Percentiles rank a stretch among this genome's conserved stretches.
These are phyloP conservation scores for Fusarium albidum DNA, from an alignment of 2,329 filamentous ascomycete genomes.

Conservation along the genomic window DNA sequence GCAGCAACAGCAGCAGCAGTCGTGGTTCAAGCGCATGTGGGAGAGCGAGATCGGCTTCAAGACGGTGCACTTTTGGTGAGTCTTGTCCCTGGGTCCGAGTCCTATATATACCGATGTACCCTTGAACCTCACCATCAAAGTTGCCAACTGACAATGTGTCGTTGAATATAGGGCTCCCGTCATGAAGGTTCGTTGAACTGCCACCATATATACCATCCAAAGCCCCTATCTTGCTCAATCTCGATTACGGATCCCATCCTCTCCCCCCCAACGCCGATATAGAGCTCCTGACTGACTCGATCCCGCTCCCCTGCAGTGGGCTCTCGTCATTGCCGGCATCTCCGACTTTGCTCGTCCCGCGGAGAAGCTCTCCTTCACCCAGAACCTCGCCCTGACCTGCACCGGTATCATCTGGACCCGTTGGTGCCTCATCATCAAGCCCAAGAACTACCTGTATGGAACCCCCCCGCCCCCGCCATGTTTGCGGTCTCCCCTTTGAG, in stretches of 20 bases:
- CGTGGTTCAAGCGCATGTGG: conserved; percentile 81
- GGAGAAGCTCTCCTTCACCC: conserved; percentile 90
- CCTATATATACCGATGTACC: not conserved
- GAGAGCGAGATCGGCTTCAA: conserved; percentile 82
- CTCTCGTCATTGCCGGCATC: conserved; percentile 88
- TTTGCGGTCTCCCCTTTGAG: not conserved
- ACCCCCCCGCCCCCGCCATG: not conserved
- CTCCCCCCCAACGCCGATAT: not conserved
- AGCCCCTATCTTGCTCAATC: not conserved
- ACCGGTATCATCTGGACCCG: conserved; percentile 98
- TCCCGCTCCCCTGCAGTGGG: conserved; percentile 70
- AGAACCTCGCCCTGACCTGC: conserved; percentile 88
- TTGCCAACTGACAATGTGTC: conserved; percentile 40
- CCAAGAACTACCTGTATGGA: conserved; percentile 85
- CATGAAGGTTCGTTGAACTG: conserved; percentile 73
- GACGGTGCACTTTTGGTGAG: conserved; percentile 97
- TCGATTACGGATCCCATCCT: not conserved
- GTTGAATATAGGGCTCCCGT: conserved; percentile 76
- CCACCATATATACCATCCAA: too few species aligned
- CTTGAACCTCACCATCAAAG: too few species aligned
- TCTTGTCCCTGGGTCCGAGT: not conserved
- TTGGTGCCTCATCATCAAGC: conserved; percentile 98
- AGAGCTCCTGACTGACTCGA: conserved; percentile 18
- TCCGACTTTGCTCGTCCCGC: conserved; percentile 91
- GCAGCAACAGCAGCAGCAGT: conserved; percentile 50